Evolutionary conservation across 2,329 filamentous ascomycete species (phyloP).

Genomic region (Tolypocladium cylindrosporum): DNA sequence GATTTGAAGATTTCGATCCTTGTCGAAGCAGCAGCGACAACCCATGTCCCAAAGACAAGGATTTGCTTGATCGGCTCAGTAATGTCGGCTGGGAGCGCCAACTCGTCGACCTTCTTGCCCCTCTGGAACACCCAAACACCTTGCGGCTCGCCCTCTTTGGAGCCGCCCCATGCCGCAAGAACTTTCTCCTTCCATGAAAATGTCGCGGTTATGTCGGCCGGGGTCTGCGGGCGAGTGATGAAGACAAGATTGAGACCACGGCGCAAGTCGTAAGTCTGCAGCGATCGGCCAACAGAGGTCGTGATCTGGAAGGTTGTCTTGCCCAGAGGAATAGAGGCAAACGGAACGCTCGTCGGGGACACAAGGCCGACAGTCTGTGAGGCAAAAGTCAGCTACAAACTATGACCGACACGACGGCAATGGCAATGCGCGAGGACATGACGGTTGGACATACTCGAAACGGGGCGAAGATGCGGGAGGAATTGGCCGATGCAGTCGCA

Average conservation of each 20-base stretch:
- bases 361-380: slow-evolving; percentile 81
- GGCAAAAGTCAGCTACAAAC: not conserved
- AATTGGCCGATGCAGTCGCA: slow-evolving; percentile 29
- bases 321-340: slow-evolving; percentile 78
- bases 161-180: slow-evolving; percentile 80
- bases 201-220: slow-evolving; percentile 75
- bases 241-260: slow-evolving; percentile 88
- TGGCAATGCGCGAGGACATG: not conserved
- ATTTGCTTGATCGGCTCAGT: slow-evolving; percentile 67
- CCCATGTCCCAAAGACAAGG: slow-evolving; percentile 81
- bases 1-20: slow-evolving; percentile 87
- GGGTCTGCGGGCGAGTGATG: slow-evolving; percentile 83
- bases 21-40: slow-evolving; percentile 67
- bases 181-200: slow-evolving; percentile 79
- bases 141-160: slow-evolving; percentile 37
- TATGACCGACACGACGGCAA: not conserved
- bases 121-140: slow-evolving; percentile 90
- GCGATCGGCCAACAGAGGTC: slow-evolving; percentile 77
- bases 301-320: slow-evolving; percentile 97
- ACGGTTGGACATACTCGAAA: slow-evolving; percentile 60
- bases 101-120: slow-evolving; percentile 71
- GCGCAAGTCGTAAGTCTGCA: slow-evolving; percentile 94
- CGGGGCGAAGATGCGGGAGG: slow-evolving; percentile 82
- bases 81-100: slow-evolving; percentile 57
- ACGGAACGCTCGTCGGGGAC: slow-evolving; percentile 81